Base-by-base conservation (phyloP, 1,284 basidiomycete species). In the Butyriboletus appendiculatus region DNA sequence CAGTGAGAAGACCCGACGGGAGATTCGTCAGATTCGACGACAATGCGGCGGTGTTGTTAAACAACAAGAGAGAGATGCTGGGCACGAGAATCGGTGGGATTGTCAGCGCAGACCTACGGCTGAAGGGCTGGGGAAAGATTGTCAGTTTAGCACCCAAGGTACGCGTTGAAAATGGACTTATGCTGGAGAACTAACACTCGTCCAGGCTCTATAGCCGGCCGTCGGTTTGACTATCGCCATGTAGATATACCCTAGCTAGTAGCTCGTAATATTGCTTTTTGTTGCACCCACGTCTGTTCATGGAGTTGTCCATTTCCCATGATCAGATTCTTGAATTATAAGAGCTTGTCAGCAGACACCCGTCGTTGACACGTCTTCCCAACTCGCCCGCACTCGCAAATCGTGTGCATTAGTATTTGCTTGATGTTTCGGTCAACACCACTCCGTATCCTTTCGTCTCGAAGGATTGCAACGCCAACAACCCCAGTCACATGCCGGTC, bases 21-120 rank as follows among this genome's bases (percentile, higher is more conserved):
- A 81, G 92, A 14, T 79, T 84, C 60, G 80, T 96, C 65, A 84
- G 93, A 47, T 99, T 99, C 74, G 97, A 99, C 75, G 97, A 99
- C 80, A 98, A 98, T 68, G 97, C 97, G 0, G 96, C 89, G 33
- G 95, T 99, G 1, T 76, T 99, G 30, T 74, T 99, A 57, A 99
- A 99, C 75, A 94, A 94, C 78, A 98, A 98, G 77, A 86, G 90
- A 63, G 96, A 99, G 75, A 94, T 98, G 87, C 72, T 98, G 57
- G 96, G 95, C 8, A 97, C 96, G 55, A 85, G 96, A 64, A 94
- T 99, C 59, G 91, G 90, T 65, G 95, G 96, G 0, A 88, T 96
- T 38, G 96, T 98, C 18, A 94, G 92, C 56, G 88, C 90, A 5
- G 96, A 98, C 67, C 72, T 98, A 66, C 81, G 94, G 60, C 83